Base-by-base conservation (phyloP, 106 monocot genomes). In the Dendrobium chrysotoxum region DNA sequence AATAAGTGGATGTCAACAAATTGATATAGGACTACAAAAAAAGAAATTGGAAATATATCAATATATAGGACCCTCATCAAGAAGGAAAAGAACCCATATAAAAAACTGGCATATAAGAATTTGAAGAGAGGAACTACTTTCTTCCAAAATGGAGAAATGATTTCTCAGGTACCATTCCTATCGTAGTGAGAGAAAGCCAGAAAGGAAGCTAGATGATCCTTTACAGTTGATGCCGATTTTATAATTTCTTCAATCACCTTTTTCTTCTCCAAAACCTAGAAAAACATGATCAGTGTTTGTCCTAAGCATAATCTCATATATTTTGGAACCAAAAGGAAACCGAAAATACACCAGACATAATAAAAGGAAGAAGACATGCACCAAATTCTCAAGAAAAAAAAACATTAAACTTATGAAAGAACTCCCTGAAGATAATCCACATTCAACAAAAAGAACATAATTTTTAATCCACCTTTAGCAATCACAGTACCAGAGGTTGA, bases 181-280 rank as follows among this genome's bases (percentile, higher is more conserved):
- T 90, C 79, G 80, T 87, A 96, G 0, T 72, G 78, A 75, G 84
- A 82, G 76, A 96, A 96, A 25, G 88, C 80, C 40, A 85, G 83
- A 86, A 92, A 93, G 17, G 84, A 81, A 85, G 81, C 57, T 40
- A 96, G 84, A 88, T 93, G 96, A 68, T 93, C 93, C 84, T 87
- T 86, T 18, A 90, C 86, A 72, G 88, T 78, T 30, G 65, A 86
- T 35, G 93, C 93, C 70, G 92, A 82, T 85, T 87, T 93, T 53
- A 96, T 88, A 71, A 84, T 78, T 78, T 88, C 88, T 23, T 87
- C 90, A 72, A 96, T 86, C 65, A 87, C 92, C 79, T 92, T 96
- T 82, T 93, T 91, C 85, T 83, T 91, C 80, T 88, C 93, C 71
- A 96, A 80, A 31, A 92, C 84, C 96, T 96, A 64, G 28, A 23